phyloP scores from a whole-genome alignment of 805 yeast genomes.

The Sporopachydermia lactativora region DNA sequence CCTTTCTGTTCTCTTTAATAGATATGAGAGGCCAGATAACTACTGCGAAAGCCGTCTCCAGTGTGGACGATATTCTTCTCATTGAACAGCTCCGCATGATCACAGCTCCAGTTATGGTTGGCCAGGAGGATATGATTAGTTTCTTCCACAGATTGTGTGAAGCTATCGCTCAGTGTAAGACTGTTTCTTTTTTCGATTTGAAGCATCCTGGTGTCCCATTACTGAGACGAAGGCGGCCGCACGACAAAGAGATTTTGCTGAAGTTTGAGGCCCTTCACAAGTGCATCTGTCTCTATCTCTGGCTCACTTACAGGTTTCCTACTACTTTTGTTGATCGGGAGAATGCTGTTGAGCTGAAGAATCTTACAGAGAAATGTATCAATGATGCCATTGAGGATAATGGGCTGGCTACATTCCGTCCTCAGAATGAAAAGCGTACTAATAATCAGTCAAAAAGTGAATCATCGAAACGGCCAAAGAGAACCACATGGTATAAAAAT shows the following conservation, averaged over 20 bases:
- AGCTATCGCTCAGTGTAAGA: constrained; percentile 39
- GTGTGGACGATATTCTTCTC: constrained; percentile 29
- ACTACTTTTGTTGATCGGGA: constrained; percentile 63
- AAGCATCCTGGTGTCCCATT: constrained; percentile 9
- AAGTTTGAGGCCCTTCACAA: constrained; percentile 55
- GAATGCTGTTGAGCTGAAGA: constrained; percentile 56
- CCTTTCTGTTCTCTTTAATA: constrained; percentile 22
- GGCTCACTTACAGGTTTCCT: constrained; percentile 86
- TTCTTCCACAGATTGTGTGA: constrained; percentile 33
- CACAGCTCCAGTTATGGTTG: constrained; percentile 45
- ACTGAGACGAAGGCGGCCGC: constrained; percentile 12
- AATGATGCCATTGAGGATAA: constrained; percentile 28
- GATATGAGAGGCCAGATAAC: constrained; percentile 25
- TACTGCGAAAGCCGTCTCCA: constrained; percentile 30
- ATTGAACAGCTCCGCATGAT: constrained; percentile 43
- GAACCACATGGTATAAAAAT: too few species aligned
- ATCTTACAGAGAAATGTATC: constrained; percentile 51
- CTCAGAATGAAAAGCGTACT: too few species aligned
- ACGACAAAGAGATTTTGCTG: constrained; percentile 7
- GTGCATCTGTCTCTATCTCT: constrained; percentile 51
- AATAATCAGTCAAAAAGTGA: too few species aligned
- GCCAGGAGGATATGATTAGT: constrained; percentile 21
- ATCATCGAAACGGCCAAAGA: too few species aligned
- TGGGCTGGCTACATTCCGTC: constrained; percentile 1
- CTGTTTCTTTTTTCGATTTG: constrained; percentile 44